Evolutionary conservation across 169 alveolate species (phyloP).

Genomic region (Plasmodium ovale): DNA sequence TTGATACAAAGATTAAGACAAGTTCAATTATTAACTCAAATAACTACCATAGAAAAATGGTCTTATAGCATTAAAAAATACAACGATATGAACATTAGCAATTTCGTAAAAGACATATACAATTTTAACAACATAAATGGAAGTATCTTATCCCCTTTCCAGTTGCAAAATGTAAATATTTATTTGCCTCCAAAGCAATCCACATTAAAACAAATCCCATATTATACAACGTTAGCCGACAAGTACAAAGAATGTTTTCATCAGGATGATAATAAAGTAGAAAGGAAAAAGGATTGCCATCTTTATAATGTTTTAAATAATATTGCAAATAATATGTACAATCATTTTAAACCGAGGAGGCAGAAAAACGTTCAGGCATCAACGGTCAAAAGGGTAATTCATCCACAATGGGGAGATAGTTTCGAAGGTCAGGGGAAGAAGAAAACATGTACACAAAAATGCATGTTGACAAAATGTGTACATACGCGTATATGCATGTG

Average conservation of each 20-base stretch:
- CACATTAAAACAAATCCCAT: constrained; percentile 16
- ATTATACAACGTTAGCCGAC: constrained; percentile 40
- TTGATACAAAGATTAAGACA: constrained; percentile 71
- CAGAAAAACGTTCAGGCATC: constrained; percentile 1
- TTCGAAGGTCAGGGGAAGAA: neutral
- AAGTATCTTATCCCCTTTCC: constrained; percentile 54
- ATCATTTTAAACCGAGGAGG: constrained; percentile 24
- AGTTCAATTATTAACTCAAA: constrained; percentile 51
- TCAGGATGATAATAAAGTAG: neutral
- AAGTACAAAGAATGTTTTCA: constrained; percentile 23
- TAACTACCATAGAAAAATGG: constrained; percentile 64
- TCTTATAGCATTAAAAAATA: constrained; percentile 58
- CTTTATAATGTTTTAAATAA: constrained; percentile 27
- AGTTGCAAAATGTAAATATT: constrained; percentile 35
- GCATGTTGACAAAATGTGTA: neutral
- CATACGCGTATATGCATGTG: neutral
- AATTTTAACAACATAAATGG: constrained; percentile 64
- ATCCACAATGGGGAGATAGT: neutral
- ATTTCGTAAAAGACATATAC: constrained; percentile 64
- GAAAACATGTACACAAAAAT: neutral
- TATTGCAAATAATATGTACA: constrained; percentile 22
- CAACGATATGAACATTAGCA: constrained; percentile 43
- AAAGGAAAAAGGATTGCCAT: neutral
- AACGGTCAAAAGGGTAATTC: neutral
- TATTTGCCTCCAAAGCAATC: constrained; percentile 45